Evolutionary conservation across 371 early-diverging fungal genomes (phyloP).

Genomic region (Blakeslea trispora): DNA sequence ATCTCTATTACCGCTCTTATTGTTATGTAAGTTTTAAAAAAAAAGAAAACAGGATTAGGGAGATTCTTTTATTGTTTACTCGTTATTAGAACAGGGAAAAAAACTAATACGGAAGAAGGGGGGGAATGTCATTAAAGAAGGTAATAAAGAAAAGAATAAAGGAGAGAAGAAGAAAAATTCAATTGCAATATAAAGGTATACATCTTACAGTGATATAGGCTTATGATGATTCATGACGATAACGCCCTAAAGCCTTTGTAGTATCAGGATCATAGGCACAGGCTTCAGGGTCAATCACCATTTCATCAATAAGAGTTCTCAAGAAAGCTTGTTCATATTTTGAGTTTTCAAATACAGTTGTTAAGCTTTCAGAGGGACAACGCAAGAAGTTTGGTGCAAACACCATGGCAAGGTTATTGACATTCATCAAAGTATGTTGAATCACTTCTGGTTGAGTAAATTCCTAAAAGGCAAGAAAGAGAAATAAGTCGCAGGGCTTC

Average conservation of each 20-base stretch:
- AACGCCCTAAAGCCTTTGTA: slow-evolving; percentile 6
- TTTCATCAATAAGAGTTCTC: slow-evolving; percentile 36
- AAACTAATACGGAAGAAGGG: too few species aligned
- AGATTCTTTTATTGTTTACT: too few species aligned
- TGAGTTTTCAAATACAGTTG: slow-evolving; percentile 80
- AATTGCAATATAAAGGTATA: neutral
- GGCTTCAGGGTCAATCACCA: slow-evolving; percentile 23
- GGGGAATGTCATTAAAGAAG: too few species aligned
- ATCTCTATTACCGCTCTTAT: too few species aligned
- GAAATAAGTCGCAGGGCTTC: neutral
- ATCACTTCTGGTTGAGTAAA: slow-evolving; percentile 75
- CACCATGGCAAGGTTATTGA: slow-evolving; percentile 93
- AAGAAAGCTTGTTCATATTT: slow-evolving; percentile 65
- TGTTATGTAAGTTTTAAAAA: too few species aligned
- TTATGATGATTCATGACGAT: neutral
- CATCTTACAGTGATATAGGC: neutral
- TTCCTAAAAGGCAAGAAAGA: slow-evolving; percentile 37
- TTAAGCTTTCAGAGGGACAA: slow-evolving; percentile 80
- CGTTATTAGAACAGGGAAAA: too few species aligned
- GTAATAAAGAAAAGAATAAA: too few species aligned
- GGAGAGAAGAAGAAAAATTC: too few species aligned
- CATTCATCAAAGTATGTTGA: slow-evolving; percentile 83
- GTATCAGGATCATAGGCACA: slow-evolving; percentile 27
- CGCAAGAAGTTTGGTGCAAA: slow-evolving; percentile 94
- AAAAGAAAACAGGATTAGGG: too few species aligned